Evolutionary conservation across 345 rosid species (phyloP).

Genomic region (Pugionium dolabratum): DNA sequence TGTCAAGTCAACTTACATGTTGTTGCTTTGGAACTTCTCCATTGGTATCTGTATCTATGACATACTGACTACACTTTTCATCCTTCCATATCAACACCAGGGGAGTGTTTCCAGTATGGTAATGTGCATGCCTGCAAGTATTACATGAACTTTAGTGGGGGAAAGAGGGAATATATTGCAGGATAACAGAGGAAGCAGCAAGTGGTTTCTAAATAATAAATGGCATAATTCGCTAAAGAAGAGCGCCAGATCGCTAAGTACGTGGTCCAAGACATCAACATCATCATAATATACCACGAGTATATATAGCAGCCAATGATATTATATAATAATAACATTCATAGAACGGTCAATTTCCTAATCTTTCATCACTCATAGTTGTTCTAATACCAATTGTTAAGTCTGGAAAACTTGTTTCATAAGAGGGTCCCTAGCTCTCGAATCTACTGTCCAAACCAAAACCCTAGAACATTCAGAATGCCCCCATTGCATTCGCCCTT

Average conservation of each 20-base stretch:
- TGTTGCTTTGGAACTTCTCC: conserved; percentile 78
- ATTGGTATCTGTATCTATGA: conserved; percentile 87
- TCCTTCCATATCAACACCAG: conserved; percentile 97
- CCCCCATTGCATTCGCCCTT: background rate
- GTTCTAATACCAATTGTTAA: background rate
- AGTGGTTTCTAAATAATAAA: too few species aligned
- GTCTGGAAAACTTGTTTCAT: background rate
- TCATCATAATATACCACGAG: conserved; percentile 18
- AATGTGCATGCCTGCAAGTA: conserved; percentile 74
- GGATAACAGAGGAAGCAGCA: background rate
- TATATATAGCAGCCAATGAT: conserved; percentile 27
- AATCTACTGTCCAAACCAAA: background rate
- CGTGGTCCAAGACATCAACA: background rate
- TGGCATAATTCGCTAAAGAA: background rate
- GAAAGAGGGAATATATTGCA: background rate
- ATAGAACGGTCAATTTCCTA: background rate
- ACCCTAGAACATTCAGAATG: background rate
- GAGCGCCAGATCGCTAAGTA: background rate
- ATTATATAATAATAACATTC: background rate
- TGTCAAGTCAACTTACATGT: conserved; percentile 50
- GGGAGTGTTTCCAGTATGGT: conserved; percentile 90
- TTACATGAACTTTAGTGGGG: conserved; percentile 7
- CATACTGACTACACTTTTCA: conserved; percentile 86
- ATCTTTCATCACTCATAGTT: background rate
- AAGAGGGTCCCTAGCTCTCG: background rate